These are phyloP conservation scores for Piedraia hortae DNA, from an alignment of 2,329 filamentous ascomycete genomes.

Conservation along the genomic window DNA sequence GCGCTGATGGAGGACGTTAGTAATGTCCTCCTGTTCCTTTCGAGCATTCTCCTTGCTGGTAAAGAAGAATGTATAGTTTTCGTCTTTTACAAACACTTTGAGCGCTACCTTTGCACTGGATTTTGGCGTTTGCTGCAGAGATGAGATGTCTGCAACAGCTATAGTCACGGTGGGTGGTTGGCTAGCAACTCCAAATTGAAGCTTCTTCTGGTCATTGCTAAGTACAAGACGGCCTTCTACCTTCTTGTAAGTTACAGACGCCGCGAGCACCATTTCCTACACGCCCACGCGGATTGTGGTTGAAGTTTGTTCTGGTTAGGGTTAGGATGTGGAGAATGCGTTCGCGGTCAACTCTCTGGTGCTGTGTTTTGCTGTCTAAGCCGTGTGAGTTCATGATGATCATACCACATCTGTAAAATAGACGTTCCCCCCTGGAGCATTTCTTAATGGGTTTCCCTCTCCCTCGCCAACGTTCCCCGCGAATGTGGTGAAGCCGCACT, in stretches of 20 bases:
- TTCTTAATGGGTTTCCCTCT: not conserved
- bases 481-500: constrained; percentile 6
- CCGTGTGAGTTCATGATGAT: too few species aligned
- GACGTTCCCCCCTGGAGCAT: not conserved
- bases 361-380: too few species aligned
- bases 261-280: constrained; percentile 55
- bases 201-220: constrained; percentile 41
- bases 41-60: constrained; percentile 50
- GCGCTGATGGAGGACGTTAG: constrained; percentile 52
- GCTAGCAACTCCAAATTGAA: constrained; percentile 56
- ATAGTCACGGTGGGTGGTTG: constrained; percentile 40
- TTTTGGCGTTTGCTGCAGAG: constrained; percentile 84
- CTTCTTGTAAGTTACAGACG: constrained; percentile 55
- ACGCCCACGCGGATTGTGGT: too few species aligned
- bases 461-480: constrained; percentile 5
- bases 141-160: constrained; percentile 49
- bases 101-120: constrained; percentile 75
- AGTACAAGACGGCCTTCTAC: constrained; percentile 68
- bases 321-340: too few species aligned
- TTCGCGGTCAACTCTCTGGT: too few species aligned
- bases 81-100: constrained; percentile 59
- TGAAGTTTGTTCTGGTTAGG: too few species aligned
- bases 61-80: constrained; percentile 68
- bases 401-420: not conserved
- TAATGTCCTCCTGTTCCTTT: constrained; percentile 60